Conservation (phyloP, 1,139 yeast species). For the Hanseniaspora gamundiae region DNA sequence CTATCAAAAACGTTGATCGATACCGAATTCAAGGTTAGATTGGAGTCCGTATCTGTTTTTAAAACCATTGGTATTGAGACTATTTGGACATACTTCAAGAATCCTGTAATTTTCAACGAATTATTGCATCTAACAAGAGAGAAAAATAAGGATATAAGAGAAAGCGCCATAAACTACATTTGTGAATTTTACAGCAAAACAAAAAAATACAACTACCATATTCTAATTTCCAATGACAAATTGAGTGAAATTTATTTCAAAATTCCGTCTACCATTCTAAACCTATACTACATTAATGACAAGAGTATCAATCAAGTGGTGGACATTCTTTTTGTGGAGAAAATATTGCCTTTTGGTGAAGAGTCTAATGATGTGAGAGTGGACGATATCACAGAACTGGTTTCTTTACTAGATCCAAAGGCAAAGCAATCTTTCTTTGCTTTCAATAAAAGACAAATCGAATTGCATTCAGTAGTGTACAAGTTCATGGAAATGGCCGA, state of each 20-base stretch:
- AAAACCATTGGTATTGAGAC: constrained; percentile 30
- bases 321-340: constrained; percentile 49
- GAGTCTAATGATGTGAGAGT: constrained; percentile 39
- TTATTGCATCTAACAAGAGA: constrained; percentile 59
- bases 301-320: constrained; percentile 53
- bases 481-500: constrained; percentile 29
- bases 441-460: constrained; percentile 54
- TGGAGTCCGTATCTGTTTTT: constrained; percentile 42
- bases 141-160: constrained; percentile 53
- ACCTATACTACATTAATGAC: constrained; percentile 67
- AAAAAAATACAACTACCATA: constrained; percentile 13
- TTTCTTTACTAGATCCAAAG: constrained; percentile 40
- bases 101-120: constrained; percentile 37
- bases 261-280: constrained; percentile 58
- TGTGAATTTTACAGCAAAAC: constrained; percentile 39
- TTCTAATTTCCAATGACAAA: constrained; percentile 18
- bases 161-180: constrained; percentile 42
- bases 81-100: constrained; percentile 35
- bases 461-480: constrained; percentile 31
- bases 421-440: constrained; percentile 58
- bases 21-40: constrained; percentile 62
- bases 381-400: constrained; percentile 38
- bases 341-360: constrained; percentile 41
- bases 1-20: constrained; percentile 61
- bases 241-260: constrained; percentile 34